Evolutionary conservation across 257 asterid genomes (phyloP).

Genomic region (Solanum piurae): DNA sequence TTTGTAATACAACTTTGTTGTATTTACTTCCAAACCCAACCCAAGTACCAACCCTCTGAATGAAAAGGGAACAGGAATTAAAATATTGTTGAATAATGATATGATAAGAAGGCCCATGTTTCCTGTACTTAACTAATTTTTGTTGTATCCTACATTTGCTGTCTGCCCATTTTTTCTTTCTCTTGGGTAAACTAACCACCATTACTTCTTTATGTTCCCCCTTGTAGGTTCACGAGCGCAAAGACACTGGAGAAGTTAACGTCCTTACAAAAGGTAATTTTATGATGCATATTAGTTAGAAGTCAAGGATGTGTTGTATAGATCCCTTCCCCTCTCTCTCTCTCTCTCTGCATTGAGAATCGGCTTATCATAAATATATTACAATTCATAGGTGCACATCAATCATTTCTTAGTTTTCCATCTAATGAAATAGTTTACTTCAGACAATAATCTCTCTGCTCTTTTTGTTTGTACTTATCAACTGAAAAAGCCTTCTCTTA

Average conservation of each 20-base stretch:
- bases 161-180: neutral
- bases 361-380: neutral
- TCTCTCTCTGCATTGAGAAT: neutral
- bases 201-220: neutral
- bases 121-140: neutral
- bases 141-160: neutral
- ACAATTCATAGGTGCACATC: neutral
- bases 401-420: neutral
- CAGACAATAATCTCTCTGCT: neutral
- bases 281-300: neutral
- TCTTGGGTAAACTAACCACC: neutral
- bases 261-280: constrained; percentile 82
- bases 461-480: neutral
- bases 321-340: neutral
- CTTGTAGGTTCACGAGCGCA: constrained; percentile 81
- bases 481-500: neutral
- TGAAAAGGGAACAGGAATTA: neutral
- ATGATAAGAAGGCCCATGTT: neutral
- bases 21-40: neutral
- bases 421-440: neutral
- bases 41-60: neutral
- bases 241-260: constrained; percentile 88
- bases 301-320: neutral
- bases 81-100: neutral
- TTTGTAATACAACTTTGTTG: neutral